A percentile compares a stretch with the other conserved stretches of the same genome.
phyloP scores from a whole-genome alignment of 1,139 yeast species.

The Candida dubliniensis region DNA sequence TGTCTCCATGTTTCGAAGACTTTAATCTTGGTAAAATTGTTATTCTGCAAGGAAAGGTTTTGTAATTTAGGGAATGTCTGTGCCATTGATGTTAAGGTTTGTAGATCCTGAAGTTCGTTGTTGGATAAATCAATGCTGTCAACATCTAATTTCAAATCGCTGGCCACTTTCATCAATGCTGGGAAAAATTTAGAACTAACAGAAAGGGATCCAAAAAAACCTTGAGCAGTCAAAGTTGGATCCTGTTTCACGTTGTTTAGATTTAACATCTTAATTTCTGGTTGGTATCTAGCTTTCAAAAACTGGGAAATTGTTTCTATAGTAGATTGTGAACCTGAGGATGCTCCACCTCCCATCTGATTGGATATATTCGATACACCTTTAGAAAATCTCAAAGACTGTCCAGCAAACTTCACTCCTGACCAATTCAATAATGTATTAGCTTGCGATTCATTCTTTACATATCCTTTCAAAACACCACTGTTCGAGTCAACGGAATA shows the following conservation, averaged over 20 bases:
- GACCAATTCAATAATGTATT: slow-evolving; percentile 58
- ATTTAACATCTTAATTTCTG: slow-evolving; percentile 65
- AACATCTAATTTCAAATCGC: slow-evolving; percentile 51
- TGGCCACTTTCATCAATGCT: slow-evolving; percentile 86
- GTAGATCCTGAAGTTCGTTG: slow-evolving; percentile 65
- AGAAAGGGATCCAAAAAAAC: slow-evolving; percentile 62
- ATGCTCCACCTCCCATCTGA: slow-evolving; percentile 16
- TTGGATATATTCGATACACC: slow-evolving; percentile 22
- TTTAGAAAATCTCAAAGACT: slow-evolving; percentile 55
- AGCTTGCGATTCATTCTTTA: slow-evolving; percentile 56
- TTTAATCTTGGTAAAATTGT: slow-evolving; percentile 58
- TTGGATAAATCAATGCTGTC: slow-evolving; percentile 76
- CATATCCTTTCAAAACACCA: slow-evolving; percentile 60
- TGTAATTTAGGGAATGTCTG: slow-evolving; percentile 71
- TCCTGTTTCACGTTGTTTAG: slow-evolving; percentile 70
- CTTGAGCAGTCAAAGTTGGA: slow-evolving; percentile 57
- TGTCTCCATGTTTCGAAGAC: slow-evolving; percentile 75
- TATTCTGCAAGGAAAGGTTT: slow-evolving; percentile 79
- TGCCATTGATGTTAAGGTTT: slow-evolving; percentile 64
- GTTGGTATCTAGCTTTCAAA: slow-evolving; percentile 64
- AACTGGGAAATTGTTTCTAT: slow-evolving; percentile 64
- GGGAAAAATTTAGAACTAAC: slow-evolving; percentile 79
- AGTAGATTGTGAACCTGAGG: slow-evolving; percentile 38
- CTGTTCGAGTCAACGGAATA: slow-evolving; percentile 39
- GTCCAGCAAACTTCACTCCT: slow-evolving; percentile 83